These are phyloP conservation scores for Dryas drummondii DNA, from an alignment of 306 rosid genomes.

Conservation along the genomic window DNA sequence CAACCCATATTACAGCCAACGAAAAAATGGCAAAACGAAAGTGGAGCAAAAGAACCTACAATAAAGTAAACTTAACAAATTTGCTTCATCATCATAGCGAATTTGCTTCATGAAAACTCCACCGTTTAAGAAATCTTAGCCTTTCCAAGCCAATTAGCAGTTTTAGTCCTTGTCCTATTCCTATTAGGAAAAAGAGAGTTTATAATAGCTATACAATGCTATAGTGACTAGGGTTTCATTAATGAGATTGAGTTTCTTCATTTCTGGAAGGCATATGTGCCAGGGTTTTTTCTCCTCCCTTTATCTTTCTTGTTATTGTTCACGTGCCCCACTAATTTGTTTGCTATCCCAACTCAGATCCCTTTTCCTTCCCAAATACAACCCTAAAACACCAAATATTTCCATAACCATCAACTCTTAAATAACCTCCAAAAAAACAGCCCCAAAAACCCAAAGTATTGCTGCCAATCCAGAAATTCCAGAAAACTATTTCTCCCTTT, in stretches of 20 bases:
- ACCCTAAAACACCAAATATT: neutral
- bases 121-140: neutral
- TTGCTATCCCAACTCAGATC: neutral
- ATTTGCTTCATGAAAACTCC: neutral
- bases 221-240: too few relatives aligned
- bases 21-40: neutral
- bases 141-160: neutral
- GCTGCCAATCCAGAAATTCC: neutral
- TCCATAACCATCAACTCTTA: neutral
- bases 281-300: neutral
- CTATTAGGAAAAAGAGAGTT: too few relatives aligned
- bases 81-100: neutral
- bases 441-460: neutral
- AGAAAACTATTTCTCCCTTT: neutral
- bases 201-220: too few relatives aligned
- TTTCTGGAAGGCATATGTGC: too few relatives aligned
- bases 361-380: neutral
- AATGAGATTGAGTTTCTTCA: too few relatives aligned
- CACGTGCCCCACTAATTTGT: neutral
- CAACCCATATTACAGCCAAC: neutral
- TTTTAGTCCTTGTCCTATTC: too few relatives aligned
- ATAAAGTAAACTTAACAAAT: neutral
- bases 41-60: neutral
- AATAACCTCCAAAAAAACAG: neutral
- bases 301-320: neutral